Percentiles rank a stretch among this genome's conserved stretches.
These are phyloP conservation scores for Tolypocladium paradoxum DNA, from an alignment of 2,329 filamentous ascomycete genomes.

Conservation along the genomic window DNA sequence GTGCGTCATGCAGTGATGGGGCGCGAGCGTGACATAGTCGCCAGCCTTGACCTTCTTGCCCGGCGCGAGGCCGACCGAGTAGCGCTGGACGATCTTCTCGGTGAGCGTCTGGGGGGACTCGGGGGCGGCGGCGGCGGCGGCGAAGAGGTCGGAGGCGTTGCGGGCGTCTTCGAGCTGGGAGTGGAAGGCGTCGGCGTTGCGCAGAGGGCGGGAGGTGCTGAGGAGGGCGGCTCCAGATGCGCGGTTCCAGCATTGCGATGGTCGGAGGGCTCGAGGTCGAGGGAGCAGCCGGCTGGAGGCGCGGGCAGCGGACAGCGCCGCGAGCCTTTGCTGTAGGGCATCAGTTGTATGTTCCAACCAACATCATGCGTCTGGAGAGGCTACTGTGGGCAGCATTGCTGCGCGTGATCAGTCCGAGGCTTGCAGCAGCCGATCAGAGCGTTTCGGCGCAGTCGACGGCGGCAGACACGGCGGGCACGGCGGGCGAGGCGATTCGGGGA, in stretches of 20 bases:
- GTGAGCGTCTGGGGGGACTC: conserved; percentile 63
- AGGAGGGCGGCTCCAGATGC: conserved; percentile 4
- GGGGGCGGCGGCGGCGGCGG: conserved; percentile 28
- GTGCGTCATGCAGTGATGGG: conserved; percentile 74
- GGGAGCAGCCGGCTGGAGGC: neutral
- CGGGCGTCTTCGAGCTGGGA: conserved; percentile 47
- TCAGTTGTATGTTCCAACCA: neutral
- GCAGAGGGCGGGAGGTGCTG: conserved; percentile 18
- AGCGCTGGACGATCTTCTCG: conserved; percentile 83
- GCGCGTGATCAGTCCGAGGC: neutral
- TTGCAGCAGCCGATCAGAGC: neutral
- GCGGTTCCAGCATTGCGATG: neutral
- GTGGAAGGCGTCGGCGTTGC: conserved; percentile 42
- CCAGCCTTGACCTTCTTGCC: conserved; percentile 68
- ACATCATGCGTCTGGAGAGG: no score
- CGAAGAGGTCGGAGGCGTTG: conserved; percentile 41
- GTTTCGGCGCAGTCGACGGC: neutral
- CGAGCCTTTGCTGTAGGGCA: neutral
- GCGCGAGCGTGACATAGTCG: conserved; percentile 71
- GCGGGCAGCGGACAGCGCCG: neutral
- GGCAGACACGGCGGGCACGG: neutral
- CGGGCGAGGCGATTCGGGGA: neutral
- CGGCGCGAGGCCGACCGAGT: conserved; percentile 63
- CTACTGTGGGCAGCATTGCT: neutral
- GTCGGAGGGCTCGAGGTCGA: neutral